Conservation (phyloP, 192 early-diverging fungal genomes). For the Obelidium mucronatum region DNA sequence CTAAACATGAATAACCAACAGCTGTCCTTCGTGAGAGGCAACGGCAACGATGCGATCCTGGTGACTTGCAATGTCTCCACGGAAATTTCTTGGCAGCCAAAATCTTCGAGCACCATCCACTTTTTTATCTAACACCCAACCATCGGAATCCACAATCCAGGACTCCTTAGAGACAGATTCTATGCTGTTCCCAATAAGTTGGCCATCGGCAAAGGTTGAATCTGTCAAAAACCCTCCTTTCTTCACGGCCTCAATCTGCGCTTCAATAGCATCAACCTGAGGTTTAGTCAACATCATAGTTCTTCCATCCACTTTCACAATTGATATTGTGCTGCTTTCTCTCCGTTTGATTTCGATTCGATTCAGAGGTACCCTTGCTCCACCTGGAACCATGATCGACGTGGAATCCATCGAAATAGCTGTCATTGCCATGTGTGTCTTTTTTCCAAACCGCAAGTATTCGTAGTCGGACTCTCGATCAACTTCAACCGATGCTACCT, state of each 20-base stretch:
- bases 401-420: background rate
- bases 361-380: background rate
- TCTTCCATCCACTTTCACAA: slow-evolving; percentile 33
- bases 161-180: background rate
- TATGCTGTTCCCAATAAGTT: background rate
- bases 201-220: background rate
- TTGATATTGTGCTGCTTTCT: background rate
- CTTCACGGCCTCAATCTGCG: slow-evolving; percentile 7
- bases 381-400: slow-evolving; percentile 15
- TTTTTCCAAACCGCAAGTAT: background rate
- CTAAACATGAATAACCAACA: slow-evolving; percentile 38
- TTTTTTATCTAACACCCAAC: slow-evolving; percentile 30
- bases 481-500: background rate
- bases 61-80: slow-evolving; percentile 27
- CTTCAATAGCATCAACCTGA: slow-evolving; percentile 6
- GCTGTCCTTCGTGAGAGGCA: slow-evolving; percentile 19
- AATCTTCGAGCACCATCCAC: slow-evolving; percentile 20
- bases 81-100: slow-evolving; percentile 16
- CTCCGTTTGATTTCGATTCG: slow-evolving; percentile 25
- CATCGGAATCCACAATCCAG: slow-evolving; percentile 27
- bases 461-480: background rate
- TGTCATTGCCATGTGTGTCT: background rate
- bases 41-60: slow-evolving; percentile 34
- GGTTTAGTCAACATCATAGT: slow-evolving; percentile 6
- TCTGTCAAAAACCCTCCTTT: background rate